Evolutionary conservation across 139 green algal genomes (phyloP).

Genomic region (Picochlorum sp.): DNA sequence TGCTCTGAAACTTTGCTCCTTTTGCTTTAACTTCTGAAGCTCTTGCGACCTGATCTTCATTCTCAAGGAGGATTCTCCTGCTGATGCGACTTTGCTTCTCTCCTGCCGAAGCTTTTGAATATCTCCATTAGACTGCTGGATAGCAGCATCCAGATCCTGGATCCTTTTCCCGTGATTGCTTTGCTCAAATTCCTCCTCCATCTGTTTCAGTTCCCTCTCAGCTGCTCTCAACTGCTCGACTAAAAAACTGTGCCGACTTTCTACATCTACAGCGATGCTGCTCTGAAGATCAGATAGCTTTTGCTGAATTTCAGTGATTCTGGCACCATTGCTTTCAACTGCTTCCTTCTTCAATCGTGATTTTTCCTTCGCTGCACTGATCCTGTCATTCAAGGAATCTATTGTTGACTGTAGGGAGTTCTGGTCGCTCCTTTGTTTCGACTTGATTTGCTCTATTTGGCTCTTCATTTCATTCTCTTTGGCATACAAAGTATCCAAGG

Average conservation of each 20-base stretch:
- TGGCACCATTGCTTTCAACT: constrained; percentile 21
- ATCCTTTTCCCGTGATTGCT: constrained; percentile 1
- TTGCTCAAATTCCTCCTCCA: constrained; percentile 19
- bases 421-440: too few relatives aligned
- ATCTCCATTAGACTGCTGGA: constrained; percentile 3
- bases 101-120: constrained; percentile 20
- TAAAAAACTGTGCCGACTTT: background rate
- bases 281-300: background rate
- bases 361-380: constrained; percentile 25
- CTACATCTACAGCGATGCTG: background rate
- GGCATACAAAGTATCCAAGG: too few relatives aligned
- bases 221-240: background rate
- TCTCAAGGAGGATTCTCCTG: constrained; percentile 18
- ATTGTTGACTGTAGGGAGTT: background rate
- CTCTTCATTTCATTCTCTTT: too few relatives aligned
- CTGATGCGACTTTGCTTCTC: constrained; percentile 22
- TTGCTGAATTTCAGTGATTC: constrained; percentile 14
- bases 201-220: background rate
- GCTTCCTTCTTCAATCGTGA: constrained; percentile 35
- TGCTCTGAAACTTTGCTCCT: constrained; percentile 4
- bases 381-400: constrained; percentile 10
- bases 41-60: constrained; percentile 28
- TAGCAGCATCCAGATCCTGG: background rate
- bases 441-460: too few relatives aligned
- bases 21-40: background rate